These are phyloP conservation scores for Hyphopichia burtonii DNA, from an alignment of 1,139 yeast genomes.

Conservation along the genomic window DNA sequence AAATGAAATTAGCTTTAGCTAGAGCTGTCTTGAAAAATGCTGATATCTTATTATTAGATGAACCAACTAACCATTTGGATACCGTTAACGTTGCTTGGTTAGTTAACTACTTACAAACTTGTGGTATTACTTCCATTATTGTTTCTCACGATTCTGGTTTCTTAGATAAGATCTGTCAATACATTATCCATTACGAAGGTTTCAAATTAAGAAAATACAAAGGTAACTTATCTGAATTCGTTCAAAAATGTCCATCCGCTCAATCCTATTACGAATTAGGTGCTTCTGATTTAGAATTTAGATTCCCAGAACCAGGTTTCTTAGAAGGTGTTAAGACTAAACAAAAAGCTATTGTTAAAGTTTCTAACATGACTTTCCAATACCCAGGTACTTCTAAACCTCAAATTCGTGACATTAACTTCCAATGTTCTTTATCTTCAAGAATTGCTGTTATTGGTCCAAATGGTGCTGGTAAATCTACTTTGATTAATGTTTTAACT, in stretches of 20 bases:
- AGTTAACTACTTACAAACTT: slow-evolving; percentile 96
- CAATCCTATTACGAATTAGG: slow-evolving; percentile 98
- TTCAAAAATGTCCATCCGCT: slow-evolving; percentile 98
- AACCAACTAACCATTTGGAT: slow-evolving; percentile 99
- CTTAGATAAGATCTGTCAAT: slow-evolving; percentile 96
- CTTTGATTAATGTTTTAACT: slow-evolving; percentile 95
- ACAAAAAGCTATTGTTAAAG: slow-evolving; percentile 99
- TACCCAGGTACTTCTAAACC: slow-evolving; percentile 98
- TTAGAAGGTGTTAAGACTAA: slow-evolving; percentile 99
- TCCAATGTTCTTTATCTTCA: slow-evolving; percentile 98
- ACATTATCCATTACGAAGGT: slow-evolving; percentile 99
- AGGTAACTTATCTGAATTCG: slow-evolving; percentile 99
- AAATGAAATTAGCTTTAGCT: slow-evolving; percentile 99
- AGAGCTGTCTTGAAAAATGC: slow-evolving; percentile 99
- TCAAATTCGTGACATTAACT: slow-evolving; percentile 83
- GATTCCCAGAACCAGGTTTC: slow-evolving; percentile 99
- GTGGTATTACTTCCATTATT: slow-evolving; percentile 96
- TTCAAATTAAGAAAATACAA: slow-evolving; percentile 99
- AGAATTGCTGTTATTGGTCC: slow-evolving; percentile 99
- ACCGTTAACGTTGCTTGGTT: slow-evolving; percentile 99
- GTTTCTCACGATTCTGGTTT: slow-evolving; percentile 99
- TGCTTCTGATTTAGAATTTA: slow-evolving; percentile 94
- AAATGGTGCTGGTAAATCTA: slow-evolving; percentile 99
- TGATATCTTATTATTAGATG: slow-evolving; percentile 96
- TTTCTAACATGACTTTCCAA: slow-evolving; percentile 95